Percentiles rank a stretch among this genome's conserved stretches.
phyloP scores from a whole-genome alignment of 2,329 filamentous ascomycete species.

The Colletotrichum ledebouriae region DNA sequence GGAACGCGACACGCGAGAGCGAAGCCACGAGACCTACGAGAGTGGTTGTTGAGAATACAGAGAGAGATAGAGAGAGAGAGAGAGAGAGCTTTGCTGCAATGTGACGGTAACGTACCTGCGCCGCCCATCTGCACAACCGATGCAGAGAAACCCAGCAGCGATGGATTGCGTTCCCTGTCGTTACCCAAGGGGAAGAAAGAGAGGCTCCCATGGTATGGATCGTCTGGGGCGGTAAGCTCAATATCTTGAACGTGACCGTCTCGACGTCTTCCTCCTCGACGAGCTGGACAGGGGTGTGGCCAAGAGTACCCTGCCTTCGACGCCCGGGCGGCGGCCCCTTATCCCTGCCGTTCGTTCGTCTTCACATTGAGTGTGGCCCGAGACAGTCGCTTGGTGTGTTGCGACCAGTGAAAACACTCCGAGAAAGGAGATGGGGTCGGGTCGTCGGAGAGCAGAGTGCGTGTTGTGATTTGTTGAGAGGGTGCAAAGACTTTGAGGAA shows the following conservation, averaged over 20 bases:
- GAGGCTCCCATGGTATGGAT: neutral
- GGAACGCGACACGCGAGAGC: neutral
- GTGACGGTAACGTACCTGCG: neutral
- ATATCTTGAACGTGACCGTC: too few relatives aligned
- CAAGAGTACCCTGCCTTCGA: neutral
- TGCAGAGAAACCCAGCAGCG: neutral
- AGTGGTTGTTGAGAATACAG: too few relatives aligned
- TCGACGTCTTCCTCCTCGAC: too few relatives aligned
- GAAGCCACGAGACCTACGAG: neutral
- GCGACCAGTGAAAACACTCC: slow-evolving; percentile 22
- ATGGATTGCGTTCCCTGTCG: neutral
- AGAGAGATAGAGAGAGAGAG: too few relatives aligned
- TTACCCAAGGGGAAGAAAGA: neutral
- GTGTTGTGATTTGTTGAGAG: slow-evolving; percentile 5
- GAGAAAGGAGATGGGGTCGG: slow-evolving; percentile 1
- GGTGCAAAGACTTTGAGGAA: too few relatives aligned
- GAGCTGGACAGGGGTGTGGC: too few relatives aligned
- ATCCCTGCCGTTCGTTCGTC: slow-evolving; percentile 4
- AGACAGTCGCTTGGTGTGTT: neutral
- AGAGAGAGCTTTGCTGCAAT: neutral
- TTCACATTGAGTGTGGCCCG: slow-evolving; percentile 13
- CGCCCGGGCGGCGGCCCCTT: neutral
- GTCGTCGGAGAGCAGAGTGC: too few relatives aligned
- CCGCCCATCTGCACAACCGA: neutral
- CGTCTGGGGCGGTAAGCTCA: too few relatives aligned